Evolutionary conservation across 306 rosid genomes (phyloP).

Genomic region (Acmispon strigosus): DNA sequence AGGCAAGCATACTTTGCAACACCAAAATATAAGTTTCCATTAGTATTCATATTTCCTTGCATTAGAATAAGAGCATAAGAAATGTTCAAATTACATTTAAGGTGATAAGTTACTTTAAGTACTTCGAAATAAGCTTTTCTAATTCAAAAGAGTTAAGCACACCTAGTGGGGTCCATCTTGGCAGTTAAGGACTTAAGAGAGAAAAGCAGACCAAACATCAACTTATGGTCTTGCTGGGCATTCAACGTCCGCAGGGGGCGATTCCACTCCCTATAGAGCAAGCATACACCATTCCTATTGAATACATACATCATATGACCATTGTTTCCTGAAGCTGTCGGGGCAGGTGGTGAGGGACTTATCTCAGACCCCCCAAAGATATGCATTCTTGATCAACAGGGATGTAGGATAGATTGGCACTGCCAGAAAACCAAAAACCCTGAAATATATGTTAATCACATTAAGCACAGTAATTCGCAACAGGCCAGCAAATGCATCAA

Average conservation of each 20-base stretch:
- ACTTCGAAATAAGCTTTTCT: neutral
- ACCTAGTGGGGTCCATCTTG: conserved; percentile 88
- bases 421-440: neutral
- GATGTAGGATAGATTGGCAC: conserved; percentile 32
- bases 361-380: conserved; percentile 93
- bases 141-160: neutral
- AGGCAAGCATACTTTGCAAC: neutral
- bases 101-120: neutral
- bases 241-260: conserved; percentile 81
- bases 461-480: neutral
- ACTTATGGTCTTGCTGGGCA: conserved; percentile 91
- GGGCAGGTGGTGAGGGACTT: conserved; percentile 90
- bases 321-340: conserved; percentile 79
- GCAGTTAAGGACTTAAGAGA: conserved; percentile 93
- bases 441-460: neutral
- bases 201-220: conserved; percentile 94
- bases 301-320: conserved; percentile 91
- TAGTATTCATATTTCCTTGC: neutral
- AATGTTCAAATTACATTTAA: neutral
- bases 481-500: neutral
- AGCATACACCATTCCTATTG: conserved; percentile 83
- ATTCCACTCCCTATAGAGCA: conserved; percentile 93
- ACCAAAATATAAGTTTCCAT: neutral
- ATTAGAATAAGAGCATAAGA: neutral
- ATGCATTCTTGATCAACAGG: conserved; percentile 51